Percentiles rank a stretch among this genome's conserved stretches.
Evolutionary conservation across 1,284 basidiomycete genomes (phyloP).

Genomic region (Paramarasmius palmivorus): DNA sequence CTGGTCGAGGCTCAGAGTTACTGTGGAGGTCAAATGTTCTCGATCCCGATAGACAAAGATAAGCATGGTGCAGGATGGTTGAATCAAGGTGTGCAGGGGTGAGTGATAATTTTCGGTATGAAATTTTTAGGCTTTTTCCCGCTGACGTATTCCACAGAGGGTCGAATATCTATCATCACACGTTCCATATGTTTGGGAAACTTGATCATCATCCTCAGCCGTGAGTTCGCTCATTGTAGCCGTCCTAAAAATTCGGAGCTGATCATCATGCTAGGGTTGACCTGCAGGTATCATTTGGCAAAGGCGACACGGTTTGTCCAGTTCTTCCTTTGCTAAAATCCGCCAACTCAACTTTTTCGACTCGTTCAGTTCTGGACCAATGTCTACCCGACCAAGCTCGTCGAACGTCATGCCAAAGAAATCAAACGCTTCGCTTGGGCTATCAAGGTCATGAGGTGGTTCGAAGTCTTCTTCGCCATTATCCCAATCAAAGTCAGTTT

Average conservation of each 20-base stretch:
- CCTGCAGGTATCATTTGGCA: constrained; percentile 47
- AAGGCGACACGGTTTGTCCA: constrained; percentile 31
- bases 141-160: constrained; percentile 18
- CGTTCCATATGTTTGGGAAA: constrained; percentile 38
- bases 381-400: constrained; percentile 42
- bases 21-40: constrained; percentile 43
- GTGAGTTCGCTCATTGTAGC: constrained; percentile 11
- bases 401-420: constrained; percentile 37
- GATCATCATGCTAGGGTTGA: constrained; percentile 29
- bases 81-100: constrained; percentile 42
- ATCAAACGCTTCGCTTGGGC: constrained; percentile 43
- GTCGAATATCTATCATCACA: constrained; percentile 41
- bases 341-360: not conserved
- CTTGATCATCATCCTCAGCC: constrained; percentile 32
- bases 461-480: constrained; percentile 41
- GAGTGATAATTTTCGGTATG: not conserved
- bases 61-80: constrained; percentile 36
- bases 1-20: constrained; percentile 38
- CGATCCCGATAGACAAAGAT: constrained; percentile 35
- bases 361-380: constrained; percentile 43
- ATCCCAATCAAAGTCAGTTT: constrained; percentile 43
- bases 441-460: constrained; percentile 36
- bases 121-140: not conserved
- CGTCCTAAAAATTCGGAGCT: not conserved
- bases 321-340: not conserved